Conservation (phyloP, 2,329 filamentous ascomycete species). For the Drechslerella stenobrocha region DNA sequence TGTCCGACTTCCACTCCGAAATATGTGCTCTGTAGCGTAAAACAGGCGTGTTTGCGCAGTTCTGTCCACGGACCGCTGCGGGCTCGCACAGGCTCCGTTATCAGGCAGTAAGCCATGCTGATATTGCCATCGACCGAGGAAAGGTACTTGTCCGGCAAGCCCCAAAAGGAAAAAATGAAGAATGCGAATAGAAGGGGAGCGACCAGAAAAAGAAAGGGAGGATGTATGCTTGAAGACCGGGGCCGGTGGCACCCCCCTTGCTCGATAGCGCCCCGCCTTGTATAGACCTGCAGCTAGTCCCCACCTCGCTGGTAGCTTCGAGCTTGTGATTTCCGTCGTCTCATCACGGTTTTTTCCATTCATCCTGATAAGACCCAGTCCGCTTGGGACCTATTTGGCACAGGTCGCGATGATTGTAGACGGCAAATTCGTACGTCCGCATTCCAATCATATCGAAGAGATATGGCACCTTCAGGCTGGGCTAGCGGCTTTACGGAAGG, state of each 20-base stretch:
- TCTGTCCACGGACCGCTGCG: conserved; percentile 4
- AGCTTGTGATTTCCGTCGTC: conserved; percentile 49
- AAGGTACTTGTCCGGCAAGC: conserved; percentile 19
- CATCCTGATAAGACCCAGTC: conserved; percentile 49
- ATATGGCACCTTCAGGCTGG: conserved; percentile 24
- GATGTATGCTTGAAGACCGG: conserved; percentile 20
- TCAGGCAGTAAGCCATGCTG: conserved; percentile 1
- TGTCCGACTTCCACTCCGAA: not conserved
- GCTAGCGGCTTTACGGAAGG: conserved; percentile 46
- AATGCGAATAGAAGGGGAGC: conserved; percentile 1
- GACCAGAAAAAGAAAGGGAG: conserved; percentile 23
- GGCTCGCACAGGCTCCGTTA: not conserved
- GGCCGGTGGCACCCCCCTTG: conserved; percentile 28
- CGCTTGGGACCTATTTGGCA: conserved; percentile 39
- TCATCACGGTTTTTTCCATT: conserved; percentile 47
- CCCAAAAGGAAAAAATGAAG: conserved; percentile 12
- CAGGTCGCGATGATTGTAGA: conserved; percentile 44
- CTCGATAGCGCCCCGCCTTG: conserved; percentile 44
- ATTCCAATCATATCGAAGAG: conserved; percentile 7
- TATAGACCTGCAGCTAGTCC: conserved; percentile 46
- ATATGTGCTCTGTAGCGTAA: too few species aligned
- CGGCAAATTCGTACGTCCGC: conserved; percentile 46
- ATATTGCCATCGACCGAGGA: conserved; percentile 6
- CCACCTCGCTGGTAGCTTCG: conserved; percentile 36
- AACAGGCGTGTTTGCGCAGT: not conserved